Base-by-base conservation (phyloP, 2,329 filamentous ascomycete species). In the Dothideomycetidae sp. region DNA sequence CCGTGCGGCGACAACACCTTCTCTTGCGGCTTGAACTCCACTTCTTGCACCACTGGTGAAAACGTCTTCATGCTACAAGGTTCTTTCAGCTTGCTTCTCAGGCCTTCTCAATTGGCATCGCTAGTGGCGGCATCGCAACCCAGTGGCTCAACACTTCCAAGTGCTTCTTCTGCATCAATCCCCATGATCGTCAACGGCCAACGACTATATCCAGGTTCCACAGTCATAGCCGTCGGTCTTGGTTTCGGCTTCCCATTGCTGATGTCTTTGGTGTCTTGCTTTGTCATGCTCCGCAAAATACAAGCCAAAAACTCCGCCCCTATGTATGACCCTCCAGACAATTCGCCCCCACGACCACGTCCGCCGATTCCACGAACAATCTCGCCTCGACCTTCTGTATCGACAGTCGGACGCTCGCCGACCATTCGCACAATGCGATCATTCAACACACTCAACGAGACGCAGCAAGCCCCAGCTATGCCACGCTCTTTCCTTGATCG, bases 271-370 rank as follows among this genome's bases (percentile, higher is more conserved):
- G 42, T 41, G 29, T 39, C 48, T 16, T 42, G 43, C 5, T 17
- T 51, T 29, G 42, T 48, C 32, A 28, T 50, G 12, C 43, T 46
- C n/a, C 37, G 40, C 21, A 44, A 44, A 9, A 42, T 49, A 37
- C 46, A 43, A 40, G 42, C 40, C 18, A 36, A 23, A 21, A 32
- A 36, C 16, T 50, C 51, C n/a, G 51, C 47, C 29, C 44, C 53
- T 10, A 54, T 53, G 51, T 56, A 55, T 43, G 47, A 46, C 26
- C 46, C 53, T 2, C 53, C 53, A 10, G 52, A 54, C 41, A 43
- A 51, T 14, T 7, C 21, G n/a, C 21, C 21, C n/a, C 7, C 21
- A 26, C 21, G 21, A 7, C n/a, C n/a, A n/a, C n/a, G n/a, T n/a
- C 35, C 35, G 14, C 26, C 35, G 4, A 29, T 37, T 19, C 35